Percentiles rank a stretch among this genome's conserved stretches.
Evolutionary conservation across 352 stramenopile species (phyloP).

Genomic region (Blastocystis sp.): DNA sequence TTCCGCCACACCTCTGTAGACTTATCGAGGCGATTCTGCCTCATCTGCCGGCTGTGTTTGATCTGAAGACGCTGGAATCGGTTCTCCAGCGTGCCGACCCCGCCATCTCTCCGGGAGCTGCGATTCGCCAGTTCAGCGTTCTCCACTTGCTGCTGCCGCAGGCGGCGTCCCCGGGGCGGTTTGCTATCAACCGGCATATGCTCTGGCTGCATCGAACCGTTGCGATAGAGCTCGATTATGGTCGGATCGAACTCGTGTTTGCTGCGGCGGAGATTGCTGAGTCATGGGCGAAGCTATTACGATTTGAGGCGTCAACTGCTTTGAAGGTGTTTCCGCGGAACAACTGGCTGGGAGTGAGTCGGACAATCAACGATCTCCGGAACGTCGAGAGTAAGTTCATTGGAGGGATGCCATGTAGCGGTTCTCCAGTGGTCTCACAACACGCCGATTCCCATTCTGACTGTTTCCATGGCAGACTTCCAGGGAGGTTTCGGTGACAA

Average conservation of each 20-base stretch:
- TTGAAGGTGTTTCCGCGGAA: background rate
- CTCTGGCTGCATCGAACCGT: background rate
- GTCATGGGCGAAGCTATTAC: constrained; percentile 30
- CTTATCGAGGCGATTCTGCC: background rate
- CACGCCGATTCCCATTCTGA: background rate
- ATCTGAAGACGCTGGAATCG: background rate
- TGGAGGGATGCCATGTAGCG: background rate
- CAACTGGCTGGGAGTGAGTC: background rate
- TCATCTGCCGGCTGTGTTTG: background rate
- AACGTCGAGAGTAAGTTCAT: background rate
- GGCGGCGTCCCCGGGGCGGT: background rate
- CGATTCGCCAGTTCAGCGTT: background rate
- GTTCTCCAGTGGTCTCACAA: background rate
- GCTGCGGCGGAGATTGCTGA: background rate
- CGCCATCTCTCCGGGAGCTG: background rate
- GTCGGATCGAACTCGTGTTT: constrained; percentile 5
- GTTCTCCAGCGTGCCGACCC: background rate
- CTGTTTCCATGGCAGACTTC: background rate
- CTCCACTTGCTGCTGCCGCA: background rate
- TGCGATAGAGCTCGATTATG: background rate
- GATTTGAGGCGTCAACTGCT: constrained; percentile 9
- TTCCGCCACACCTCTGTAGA: background rate
- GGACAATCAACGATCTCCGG: background rate
- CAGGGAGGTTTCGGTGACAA: background rate
- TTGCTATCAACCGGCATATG: background rate